Conservation (phyloP, 345 rosid genomes). For the Euphorbia lathyris region DNA sequence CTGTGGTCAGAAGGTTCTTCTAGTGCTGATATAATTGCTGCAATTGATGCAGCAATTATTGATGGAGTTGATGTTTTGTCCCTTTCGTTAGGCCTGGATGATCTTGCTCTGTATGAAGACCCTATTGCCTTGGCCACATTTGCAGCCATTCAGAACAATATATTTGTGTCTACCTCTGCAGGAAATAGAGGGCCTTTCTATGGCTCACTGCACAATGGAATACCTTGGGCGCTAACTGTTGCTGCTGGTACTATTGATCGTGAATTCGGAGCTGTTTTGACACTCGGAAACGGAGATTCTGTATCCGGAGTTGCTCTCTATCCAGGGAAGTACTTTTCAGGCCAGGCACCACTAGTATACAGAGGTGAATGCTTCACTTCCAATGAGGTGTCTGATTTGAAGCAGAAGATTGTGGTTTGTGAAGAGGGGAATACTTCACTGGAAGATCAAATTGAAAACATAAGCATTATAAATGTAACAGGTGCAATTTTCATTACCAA, state of each 20-base stretch:
- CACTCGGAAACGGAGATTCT: constrained; percentile 26
- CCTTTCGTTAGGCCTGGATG: constrained; percentile 24
- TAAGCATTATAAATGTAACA: constrained; percentile 19
- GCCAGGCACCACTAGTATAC: constrained; percentile 33
- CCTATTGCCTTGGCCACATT: constrained; percentile 35
- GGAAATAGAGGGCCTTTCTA: constrained; percentile 26
- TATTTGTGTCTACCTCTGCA: constrained; percentile 24
- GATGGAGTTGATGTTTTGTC: constrained; percentile 23
- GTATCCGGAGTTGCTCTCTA: constrained; percentile 29
- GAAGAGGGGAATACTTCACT: constrained; percentile 26
- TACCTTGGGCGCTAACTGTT: constrained; percentile 39
- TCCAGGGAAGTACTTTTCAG: constrained; percentile 15
- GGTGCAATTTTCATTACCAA: constrained; percentile 49
- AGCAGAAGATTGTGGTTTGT: constrained; percentile 43
- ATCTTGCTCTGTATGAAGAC: constrained; percentile 20
- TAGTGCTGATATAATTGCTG: constrained; percentile 26
- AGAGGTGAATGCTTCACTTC: constrained; percentile 29
- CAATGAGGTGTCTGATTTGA: constrained; percentile 17
- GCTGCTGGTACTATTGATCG: constrained; percentile 40
- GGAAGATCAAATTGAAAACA: constrained; percentile 26
- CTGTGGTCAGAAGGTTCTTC: constrained; percentile 21
- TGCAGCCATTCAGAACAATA: constrained; percentile 29
- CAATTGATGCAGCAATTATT: constrained; percentile 23
- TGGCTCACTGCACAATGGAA: constrained; percentile 32
- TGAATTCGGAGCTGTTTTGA: constrained; percentile 25